phyloP scores from a whole-genome alignment of 495 filamentous ascomycete species.

The Hypoxylon cercidicola region DNA sequence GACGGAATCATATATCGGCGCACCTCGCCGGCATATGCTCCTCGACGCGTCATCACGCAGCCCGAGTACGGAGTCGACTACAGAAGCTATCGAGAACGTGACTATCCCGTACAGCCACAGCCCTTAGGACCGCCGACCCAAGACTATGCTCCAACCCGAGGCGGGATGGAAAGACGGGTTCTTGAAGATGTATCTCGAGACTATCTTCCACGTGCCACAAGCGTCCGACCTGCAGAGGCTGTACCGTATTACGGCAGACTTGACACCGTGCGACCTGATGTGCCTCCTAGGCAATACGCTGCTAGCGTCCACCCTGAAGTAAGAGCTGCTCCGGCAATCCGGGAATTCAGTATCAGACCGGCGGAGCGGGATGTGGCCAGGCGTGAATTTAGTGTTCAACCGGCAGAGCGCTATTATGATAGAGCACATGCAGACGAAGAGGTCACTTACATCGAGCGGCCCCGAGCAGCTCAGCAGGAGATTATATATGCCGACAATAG shows the following conservation, averaged over 20 bases:
- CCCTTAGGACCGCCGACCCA: constrained; percentile 54
- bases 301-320: constrained; percentile 51
- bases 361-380: constrained; percentile 44
- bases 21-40: constrained; percentile 50
- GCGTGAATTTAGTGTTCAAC: constrained; percentile 50
- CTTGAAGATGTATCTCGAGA: constrained; percentile 59
- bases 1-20: constrained; percentile 57
- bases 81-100: constrained; percentile 62
- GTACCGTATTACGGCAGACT: constrained; percentile 65
- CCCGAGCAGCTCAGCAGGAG: constrained; percentile 49
- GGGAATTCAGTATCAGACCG: constrained; percentile 59
- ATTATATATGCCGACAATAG: constrained; percentile 51
- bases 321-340: constrained; percentile 45
- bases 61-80: constrained; percentile 61
- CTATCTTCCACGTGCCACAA: constrained; percentile 65
- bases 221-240: constrained; percentile 63
- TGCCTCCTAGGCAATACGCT: constrained; percentile 54
- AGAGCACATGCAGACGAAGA: constrained; percentile 54
- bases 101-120: constrained; percentile 57
- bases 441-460: constrained; percentile 57
- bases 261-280: constrained; percentile 63
- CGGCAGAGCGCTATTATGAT: constrained; percentile 54
- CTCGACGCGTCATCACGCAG: constrained; percentile 63
- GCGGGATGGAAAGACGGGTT: constrained; percentile 46
- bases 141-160: constrained; percentile 55